phyloP scores from a whole-genome alignment of 768 basidiomycete genomes.

The Hygrocybe punicea region DNA sequence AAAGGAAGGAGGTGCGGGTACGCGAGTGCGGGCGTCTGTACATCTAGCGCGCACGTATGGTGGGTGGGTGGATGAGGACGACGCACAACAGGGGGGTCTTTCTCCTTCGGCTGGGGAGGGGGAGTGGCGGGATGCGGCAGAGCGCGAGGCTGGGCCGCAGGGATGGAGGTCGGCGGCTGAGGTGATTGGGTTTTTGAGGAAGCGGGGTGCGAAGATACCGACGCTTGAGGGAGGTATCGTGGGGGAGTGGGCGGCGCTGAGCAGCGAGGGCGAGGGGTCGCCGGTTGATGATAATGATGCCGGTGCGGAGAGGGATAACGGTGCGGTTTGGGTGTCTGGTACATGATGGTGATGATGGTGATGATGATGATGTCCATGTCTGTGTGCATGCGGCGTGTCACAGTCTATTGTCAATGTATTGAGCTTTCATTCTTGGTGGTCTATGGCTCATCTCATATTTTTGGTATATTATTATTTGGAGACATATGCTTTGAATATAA shows the following conservation, averaged over 20 bases:
- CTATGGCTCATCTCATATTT: no score
- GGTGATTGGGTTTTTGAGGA: constrained; percentile 66
- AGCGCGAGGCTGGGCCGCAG: constrained; percentile 7
- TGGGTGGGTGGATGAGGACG: constrained; percentile 41
- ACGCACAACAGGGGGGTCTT: constrained; percentile 22
- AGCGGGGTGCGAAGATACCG: constrained; percentile 69
- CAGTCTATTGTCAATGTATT: no score
- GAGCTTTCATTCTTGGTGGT: no score
- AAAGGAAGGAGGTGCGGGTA: constrained; percentile 20
- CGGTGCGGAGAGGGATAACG: constrained; percentile 4
- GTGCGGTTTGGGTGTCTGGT: neutral
- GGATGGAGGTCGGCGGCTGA: constrained; percentile 70
- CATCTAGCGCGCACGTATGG: constrained; percentile 52
- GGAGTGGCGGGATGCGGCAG: constrained; percentile 3
- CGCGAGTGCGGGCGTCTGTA: constrained; percentile 43
- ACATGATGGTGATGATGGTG: neutral
- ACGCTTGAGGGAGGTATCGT: constrained; percentile 43
- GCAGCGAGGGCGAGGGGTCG: constrained; percentile 56
- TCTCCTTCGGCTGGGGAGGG: constrained; percentile 15
- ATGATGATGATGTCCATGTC: neutral
- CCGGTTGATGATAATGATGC: constrained; percentile 29
- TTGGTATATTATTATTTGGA: no score
- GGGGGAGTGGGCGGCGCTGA: constrained; percentile 71
- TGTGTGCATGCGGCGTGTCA: no score
- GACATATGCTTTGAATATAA: no score